Conservation (phyloP, 2,329 filamentous ascomycete genomes). For the Fusarium camptoceras region DNA sequence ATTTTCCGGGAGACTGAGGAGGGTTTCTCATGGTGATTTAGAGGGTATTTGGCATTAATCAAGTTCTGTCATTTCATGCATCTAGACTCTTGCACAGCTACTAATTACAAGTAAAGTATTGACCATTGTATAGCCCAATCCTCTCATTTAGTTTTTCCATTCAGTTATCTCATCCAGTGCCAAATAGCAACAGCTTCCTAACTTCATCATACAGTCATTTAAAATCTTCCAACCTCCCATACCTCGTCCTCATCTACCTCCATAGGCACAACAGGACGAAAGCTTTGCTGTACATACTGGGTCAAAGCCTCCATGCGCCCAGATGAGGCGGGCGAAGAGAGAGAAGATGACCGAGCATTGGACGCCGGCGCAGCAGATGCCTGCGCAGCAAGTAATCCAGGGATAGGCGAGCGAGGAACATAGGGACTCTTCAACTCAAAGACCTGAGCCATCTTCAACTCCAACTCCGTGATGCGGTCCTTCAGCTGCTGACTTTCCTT, state of each 20-base stretch:
- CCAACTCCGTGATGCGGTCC: constrained; percentile 21
- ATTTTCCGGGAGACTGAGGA: constrained; percentile 26
- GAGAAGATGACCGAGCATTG: not conserved
- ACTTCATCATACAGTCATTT: not conserved
- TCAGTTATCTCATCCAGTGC: not conserved
- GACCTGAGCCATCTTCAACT: constrained; percentile 18
- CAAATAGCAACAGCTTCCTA: not conserved
- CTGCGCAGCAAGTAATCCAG: not conserved
- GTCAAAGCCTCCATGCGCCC: not conserved
- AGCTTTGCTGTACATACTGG: constrained; percentile 4
- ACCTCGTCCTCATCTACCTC: not conserved
- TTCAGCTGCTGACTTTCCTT: constrained; percentile 17
- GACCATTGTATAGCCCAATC: not conserved
- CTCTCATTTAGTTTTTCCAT: not conserved
- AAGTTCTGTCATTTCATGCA: not conserved
- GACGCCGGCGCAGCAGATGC: not conserved
- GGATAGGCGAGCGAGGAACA: not conserved
- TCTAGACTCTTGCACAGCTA: not conserved
- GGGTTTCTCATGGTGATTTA: constrained; percentile 26
- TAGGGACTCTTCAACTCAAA: not conserved
- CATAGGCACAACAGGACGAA: not conserved
- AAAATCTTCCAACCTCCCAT: not conserved
- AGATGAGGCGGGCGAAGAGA: not conserved
- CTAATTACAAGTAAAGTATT: constrained; percentile 13
- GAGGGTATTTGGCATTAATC: not conserved